Evolutionary conservation across 2,329 filamentous ascomycete species (phyloP).

Genomic region (Cladobotryum protrusum): DNA sequence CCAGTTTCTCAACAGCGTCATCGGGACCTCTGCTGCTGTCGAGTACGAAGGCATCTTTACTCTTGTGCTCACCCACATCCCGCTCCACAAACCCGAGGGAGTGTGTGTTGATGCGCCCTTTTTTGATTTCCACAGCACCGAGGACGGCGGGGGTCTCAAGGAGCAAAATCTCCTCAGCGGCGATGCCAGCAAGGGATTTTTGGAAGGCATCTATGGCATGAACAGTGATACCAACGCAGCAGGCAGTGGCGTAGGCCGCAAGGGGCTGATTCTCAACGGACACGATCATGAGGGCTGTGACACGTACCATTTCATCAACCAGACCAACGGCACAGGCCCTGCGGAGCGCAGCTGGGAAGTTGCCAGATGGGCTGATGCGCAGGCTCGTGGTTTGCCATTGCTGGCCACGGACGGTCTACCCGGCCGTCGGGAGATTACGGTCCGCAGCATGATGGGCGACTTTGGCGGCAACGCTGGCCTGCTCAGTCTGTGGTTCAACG

Average conservation of each 20-base stretch:
- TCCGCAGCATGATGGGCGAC: constrained; percentile 97
- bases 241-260: constrained; percentile 58
- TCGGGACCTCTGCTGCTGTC: constrained; percentile 56
- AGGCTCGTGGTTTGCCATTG: constrained; percentile 31
- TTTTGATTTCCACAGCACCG: constrained; percentile 67
- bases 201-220: constrained; percentile 80
- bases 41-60: constrained; percentile 63
- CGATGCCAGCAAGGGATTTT: constrained; percentile 64
- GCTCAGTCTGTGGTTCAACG: constrained; percentile 84
- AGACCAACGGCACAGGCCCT: constrained; percentile 38
- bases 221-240: constrained; percentile 54
- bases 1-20: constrained; percentile 65
- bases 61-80: constrained; percentile 84
- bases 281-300: constrained; percentile 96
- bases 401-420: constrained; percentile 36
- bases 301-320: constrained; percentile 74
- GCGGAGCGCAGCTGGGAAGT: constrained; percentile 46
- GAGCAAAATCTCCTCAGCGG: constrained; percentile 88
- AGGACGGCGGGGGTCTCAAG: constrained; percentile 65
- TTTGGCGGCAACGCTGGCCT: constrained; percentile 90
- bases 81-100: constrained; percentile 75
- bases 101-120: constrained; percentile 79
- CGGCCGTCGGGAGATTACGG: constrained; percentile 80
- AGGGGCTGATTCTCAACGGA: constrained; percentile 78
- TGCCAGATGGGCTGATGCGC: constrained; percentile 41